phyloP scores from a whole-genome alignment of 768 basidiomycete species.

The Rhizopogon vesiculosus region DNA sequence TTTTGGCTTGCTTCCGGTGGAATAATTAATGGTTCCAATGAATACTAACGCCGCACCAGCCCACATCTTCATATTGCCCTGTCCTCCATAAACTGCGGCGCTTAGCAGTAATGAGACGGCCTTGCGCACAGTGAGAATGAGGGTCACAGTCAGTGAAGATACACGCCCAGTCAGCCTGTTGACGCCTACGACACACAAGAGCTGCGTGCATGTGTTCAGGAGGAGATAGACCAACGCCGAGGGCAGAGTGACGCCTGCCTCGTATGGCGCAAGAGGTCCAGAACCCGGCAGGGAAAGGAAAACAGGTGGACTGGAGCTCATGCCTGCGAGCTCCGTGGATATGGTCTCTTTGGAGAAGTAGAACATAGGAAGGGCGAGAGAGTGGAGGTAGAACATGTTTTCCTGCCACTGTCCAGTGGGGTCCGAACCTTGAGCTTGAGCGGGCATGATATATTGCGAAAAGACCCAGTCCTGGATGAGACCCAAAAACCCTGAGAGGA shows the following conservation, averaged over 20 bases:
- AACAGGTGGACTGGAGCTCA: slow-evolving; percentile 10
- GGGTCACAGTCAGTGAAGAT: slow-evolving; percentile 70
- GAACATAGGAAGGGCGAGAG: slow-evolving; percentile 78
- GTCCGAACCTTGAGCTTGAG: slow-evolving; percentile 17
- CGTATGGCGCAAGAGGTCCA: slow-evolving; percentile 15
- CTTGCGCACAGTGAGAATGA: slow-evolving; percentile 78
- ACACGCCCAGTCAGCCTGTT: slow-evolving; percentile 79
- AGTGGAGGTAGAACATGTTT: slow-evolving; percentile 88
- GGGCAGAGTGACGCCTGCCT: slow-evolving; percentile 42
- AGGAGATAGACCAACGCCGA: slow-evolving; percentile 56
- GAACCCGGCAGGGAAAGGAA: slow-evolving; percentile 6
- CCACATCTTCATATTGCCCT: slow-evolving; percentile 51
- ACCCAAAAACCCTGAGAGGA: slow-evolving; percentile 79
- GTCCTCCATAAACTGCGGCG: slow-evolving; percentile 45
- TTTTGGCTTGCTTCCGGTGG: slow-evolving; percentile 21
- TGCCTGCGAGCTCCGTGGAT: slow-evolving; percentile 12
- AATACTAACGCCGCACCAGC: slow-evolving; percentile 64
- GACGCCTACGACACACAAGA: slow-evolving; percentile 83
- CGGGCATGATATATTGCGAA: slow-evolving; percentile 32
- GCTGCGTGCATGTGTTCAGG: slow-evolving; percentile 78
- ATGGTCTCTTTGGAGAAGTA: slow-evolving; percentile 53
- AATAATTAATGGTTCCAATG: slow-evolving; percentile 67
- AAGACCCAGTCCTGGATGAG: slow-evolving; percentile 83
- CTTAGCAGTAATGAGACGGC: slow-evolving; percentile 74
- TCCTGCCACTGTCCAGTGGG: slow-evolving; percentile 66